Evolutionary conservation across 2,329 filamentous ascomycete genomes (phyloP).

Genomic region (Hymenoscyphus occultus): DNA sequence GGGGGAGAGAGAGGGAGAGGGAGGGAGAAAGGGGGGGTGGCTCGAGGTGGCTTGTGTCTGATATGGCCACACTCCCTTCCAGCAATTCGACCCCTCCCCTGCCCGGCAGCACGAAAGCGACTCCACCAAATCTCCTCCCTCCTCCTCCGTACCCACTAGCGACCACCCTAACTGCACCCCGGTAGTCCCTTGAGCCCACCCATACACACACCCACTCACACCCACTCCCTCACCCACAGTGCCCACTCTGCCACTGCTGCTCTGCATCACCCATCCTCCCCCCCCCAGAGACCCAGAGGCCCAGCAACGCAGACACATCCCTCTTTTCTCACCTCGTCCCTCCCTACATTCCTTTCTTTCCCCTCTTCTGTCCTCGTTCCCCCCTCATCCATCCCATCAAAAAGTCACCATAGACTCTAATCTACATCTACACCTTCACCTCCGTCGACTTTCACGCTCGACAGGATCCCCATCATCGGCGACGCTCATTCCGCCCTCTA

Average conservation of each 20-base stretch:
- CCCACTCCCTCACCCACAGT: conserved; percentile 17
- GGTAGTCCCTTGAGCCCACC: conserved; percentile 13
- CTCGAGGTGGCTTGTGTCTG: conserved; percentile 14
- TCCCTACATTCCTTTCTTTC: conserved; percentile 16
- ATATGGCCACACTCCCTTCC: not conserved
- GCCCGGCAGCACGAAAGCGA: not conserved
- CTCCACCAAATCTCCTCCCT: conserved; percentile 21
- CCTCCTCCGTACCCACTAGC: conserved; percentile 14
- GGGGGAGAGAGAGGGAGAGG: not conserved
- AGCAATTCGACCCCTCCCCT: conserved; percentile 21
- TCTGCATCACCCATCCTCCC: conserved; percentile 15
- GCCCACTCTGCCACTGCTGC: conserved; percentile 21
- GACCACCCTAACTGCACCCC: conserved; percentile 13
- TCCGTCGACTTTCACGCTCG: conserved; percentile 18
- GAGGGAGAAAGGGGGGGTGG: not conserved
- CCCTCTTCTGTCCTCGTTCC: conserved; percentile 28
- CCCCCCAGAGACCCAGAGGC: conserved; percentile 21
- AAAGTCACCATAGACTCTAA: conserved; percentile 12
- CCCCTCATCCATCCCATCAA: conserved; percentile 13
- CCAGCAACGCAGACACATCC: conserved; percentile 17
- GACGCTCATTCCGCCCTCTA: conserved; percentile 30
- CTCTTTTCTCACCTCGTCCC: conserved; percentile 21
- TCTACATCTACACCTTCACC: not conserved
- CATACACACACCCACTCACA: too few species aligned
- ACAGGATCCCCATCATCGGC: conserved; percentile 33